Evolutionary conservation across 345 rosid genomes (phyloP), one percentile per base, ranked within the genome.

Genomic region (Salix caprea): DNA sequence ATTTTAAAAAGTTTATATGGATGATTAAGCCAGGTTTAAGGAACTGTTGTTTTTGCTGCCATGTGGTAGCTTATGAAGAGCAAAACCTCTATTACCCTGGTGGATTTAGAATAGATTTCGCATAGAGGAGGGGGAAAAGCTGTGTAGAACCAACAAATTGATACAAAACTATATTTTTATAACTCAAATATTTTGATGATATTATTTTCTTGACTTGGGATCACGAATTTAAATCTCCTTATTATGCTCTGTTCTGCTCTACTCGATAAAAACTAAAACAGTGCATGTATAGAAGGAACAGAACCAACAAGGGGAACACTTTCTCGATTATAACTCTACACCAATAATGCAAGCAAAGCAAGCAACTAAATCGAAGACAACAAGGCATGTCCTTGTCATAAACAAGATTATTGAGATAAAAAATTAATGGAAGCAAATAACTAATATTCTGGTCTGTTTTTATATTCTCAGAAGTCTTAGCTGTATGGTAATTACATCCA

Each of bases 301-400:
- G 37, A 34, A 34, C 73, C 79, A 67, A 72, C 64, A 72, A 66
- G 24, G 48, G 50, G 40, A 21, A 36, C 24, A 0, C 9, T 23
- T 39, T 39, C 52, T 74, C 9, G 64, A 74, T 46, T 34, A 23
- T 30, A 32, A 70, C 42, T 50, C 67, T 28, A 75, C 65, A 37
- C 79, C 85, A 84, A 81, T 76, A 70, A 79, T 78, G 75, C 85
- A 66, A 68, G 21, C 78, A 60, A 68, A 30, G 10, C n/a, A 54
- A 58, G 73, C 74, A 76, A 46, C 74, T 23, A 16, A 28, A 67
- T 18, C 0, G 15, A 67, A 72, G 42, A 73, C 69, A 75, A 70
- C 2, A 11, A 5, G 3, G 14, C 65, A 69, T 40, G 67, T 80
- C 75, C 2, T 54, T 52, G 14, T 69, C 71, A 21, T 54, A 71